Evolutionary conservation across 108 stramenopile genomes (phyloP), one percentile per base, ranked within the genome.

Genomic region (Phaeodactylum tricornutum): DNA sequence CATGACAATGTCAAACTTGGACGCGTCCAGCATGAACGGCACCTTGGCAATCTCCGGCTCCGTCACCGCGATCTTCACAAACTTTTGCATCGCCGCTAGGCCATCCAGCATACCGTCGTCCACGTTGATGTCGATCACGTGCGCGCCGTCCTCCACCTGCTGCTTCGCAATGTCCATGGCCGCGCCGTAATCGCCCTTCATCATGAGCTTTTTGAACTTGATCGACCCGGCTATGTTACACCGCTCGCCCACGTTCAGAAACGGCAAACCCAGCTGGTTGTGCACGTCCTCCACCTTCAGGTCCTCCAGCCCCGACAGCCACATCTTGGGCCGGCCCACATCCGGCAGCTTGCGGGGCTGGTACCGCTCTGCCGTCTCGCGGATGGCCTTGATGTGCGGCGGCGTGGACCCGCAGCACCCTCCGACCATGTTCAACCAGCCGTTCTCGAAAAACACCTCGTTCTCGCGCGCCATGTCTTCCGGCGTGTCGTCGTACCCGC

Each of bases 321-420:
- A 94, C 95, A 98, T 95, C 75, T 90, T 86, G 22, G 85, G 86
- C 40, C 81, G 70, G 7, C 81, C 79, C 29, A 83, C 58, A 50
- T 79, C 73, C n/a, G 84, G 87, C 4, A 94, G 84, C 64, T 72
- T 71, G 15, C 89, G 72, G 8, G 91, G 82, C 52, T 71, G 52
- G 65, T 71, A 92, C 11, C 53, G 55, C 33, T 59, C 64, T 3
- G 77, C 65, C 33, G 65, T 55, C 43, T 81, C 87, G 7, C 75
- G 59, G 40, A 95, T 78, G 1, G 88, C 88, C 66, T 82, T 86
- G 71, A 98, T 98, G 75, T 98, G 96, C 2, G 65, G 70, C 21
- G 96, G 96, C 11, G 97, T 98, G 9, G 95, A 96, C 33, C 97
- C 97, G 53, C 97, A 98, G 79, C 96, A 98, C 11, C 97, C 97